Evolutionary conservation across 1,139 yeast species (phyloP).

Genomic region (Pichia sp.): DNA sequence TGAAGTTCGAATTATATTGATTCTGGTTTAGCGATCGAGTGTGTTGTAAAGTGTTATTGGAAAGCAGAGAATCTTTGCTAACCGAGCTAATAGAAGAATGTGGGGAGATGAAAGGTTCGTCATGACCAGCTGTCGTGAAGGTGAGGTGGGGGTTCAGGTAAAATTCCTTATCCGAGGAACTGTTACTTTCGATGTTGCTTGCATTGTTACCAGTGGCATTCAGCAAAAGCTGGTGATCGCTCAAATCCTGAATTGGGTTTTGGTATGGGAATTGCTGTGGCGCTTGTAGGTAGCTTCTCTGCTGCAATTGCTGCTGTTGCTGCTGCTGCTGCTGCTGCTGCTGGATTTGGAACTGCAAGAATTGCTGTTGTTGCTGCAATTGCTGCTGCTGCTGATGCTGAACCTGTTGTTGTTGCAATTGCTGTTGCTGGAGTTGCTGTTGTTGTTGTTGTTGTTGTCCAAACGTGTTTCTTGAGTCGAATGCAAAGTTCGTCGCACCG

Average conservation of each 20-base stretch:
- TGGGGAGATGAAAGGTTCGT: conserved; percentile 24
- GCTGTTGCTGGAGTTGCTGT: too few relatives aligned
- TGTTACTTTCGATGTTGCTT: not conserved
- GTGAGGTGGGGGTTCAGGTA: conserved; percentile 7
- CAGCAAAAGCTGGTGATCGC: not conserved
- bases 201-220: conserved; percentile 3
- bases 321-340: conserved; percentile 1
- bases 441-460: not conserved
- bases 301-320: conserved; percentile 6
- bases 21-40: conserved; percentile 15
- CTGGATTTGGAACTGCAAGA: not conserved
- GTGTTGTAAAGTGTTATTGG: conserved; percentile 7
- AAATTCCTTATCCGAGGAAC: conserved; percentile 12
- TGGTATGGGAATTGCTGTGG: conserved; percentile 2
- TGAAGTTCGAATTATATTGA: conserved; percentile 33
- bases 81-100: conserved; percentile 29
- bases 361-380: conserved; percentile 8
- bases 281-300: not conserved
- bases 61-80: conserved; percentile 25
- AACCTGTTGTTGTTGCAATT: too few relatives aligned
- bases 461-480: not conserved
- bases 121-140: conserved; percentile 8
- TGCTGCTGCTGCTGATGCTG: conserved; percentile 14
- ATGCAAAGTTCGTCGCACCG: not conserved
- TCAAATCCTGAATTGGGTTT: not conserved